Evolutionary conservation across 768 basidiomycete species (phyloP).

Genomic region (Xerocomellus intermedius): DNA sequence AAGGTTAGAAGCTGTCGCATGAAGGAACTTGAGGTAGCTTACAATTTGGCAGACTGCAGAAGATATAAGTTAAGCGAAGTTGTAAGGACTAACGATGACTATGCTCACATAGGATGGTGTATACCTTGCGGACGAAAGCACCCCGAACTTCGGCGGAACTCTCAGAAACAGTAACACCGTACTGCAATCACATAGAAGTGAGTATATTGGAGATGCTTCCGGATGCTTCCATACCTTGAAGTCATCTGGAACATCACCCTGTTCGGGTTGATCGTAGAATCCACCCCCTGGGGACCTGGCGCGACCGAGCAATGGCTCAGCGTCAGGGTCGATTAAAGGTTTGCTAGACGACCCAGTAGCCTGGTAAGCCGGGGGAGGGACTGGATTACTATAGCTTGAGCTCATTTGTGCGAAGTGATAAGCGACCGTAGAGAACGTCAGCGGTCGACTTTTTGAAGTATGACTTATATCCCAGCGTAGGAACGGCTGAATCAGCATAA

Average conservation of each 20-base stretch:
- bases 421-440: conserved; percentile 12
- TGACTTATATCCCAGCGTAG: conserved; percentile 13
- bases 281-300: conserved; percentile 47
- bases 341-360: conserved; percentile 40
- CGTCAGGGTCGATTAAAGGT: conserved; percentile 35
- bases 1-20: conserved; percentile 1
- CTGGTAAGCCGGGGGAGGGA: conserved; percentile 59
- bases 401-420: conserved; percentile 47
- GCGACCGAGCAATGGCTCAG: conserved; percentile 57
- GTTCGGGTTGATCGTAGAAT: conserved; percentile 72
- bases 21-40: conserved; percentile 20
- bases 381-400: conserved; percentile 50
- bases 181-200: conserved; percentile 41
- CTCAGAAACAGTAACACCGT: conserved; percentile 78
- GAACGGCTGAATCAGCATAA: conserved; percentile 23
- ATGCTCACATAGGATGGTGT: conserved; percentile 79
- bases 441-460: conserved; percentile 3
- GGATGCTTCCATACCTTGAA: conserved; percentile 68
- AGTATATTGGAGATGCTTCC: not conserved
- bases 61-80: conserved; percentile 1
- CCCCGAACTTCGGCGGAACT: conserved; percentile 75
- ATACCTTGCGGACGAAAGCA: conserved; percentile 90
- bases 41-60: conserved; percentile 70
- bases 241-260: conserved; percentile 83
- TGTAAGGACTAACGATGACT: not conserved